Conservation (phyloP, 2,329 filamentous ascomycete species). For the Xylariaceae sp. region DNA sequence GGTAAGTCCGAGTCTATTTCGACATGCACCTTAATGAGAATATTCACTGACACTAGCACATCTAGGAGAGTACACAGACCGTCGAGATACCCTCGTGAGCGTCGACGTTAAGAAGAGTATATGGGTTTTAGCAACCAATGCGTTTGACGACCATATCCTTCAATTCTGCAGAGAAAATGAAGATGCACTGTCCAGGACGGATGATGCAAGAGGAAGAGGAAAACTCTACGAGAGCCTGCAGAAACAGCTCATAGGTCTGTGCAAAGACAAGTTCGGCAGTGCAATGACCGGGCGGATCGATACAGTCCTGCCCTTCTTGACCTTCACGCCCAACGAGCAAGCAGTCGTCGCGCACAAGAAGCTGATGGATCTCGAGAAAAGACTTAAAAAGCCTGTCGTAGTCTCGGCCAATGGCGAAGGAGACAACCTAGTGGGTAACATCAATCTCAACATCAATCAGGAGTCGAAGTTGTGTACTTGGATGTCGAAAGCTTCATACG, state of each 20-base stretch:
- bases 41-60: background rate
- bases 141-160: slow-evolving; percentile 38
- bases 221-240: slow-evolving; percentile 15
- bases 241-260: slow-evolving; percentile 13
- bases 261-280: slow-evolving; percentile 21
- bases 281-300: slow-evolving; percentile 43
- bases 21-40: background rate
- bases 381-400: slow-evolving; percentile 28
- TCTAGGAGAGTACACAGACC: slow-evolving; percentile 39
- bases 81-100: slow-evolving; percentile 27
- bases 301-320: slow-evolving; percentile 25
- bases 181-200: slow-evolving; percentile 1
- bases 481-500: slow-evolving; percentile 32
- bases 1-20: slow-evolving; percentile 36
- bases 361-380: slow-evolving; percentile 34
- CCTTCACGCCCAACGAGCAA: slow-evolving; percentile 26
- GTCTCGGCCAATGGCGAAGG: slow-evolving; percentile 24
- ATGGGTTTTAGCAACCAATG: slow-evolving; percentile 49
- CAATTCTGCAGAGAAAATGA: slow-evolving; percentile 32
- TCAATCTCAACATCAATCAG: slow-evolving; percentile 28
- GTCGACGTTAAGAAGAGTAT: slow-evolving; percentile 45
- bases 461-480: slow-evolving; percentile 32
- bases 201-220: slow-evolving; percentile 7
- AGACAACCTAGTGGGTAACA: slow-evolving; percentile 33
- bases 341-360: slow-evolving; percentile 42